Percentiles rank a stretch among this genome's conserved stretches.
phyloP scores from a whole-genome alignment of 768 basidiomycete genomes.

The Cubamyces lactineus region DNA sequence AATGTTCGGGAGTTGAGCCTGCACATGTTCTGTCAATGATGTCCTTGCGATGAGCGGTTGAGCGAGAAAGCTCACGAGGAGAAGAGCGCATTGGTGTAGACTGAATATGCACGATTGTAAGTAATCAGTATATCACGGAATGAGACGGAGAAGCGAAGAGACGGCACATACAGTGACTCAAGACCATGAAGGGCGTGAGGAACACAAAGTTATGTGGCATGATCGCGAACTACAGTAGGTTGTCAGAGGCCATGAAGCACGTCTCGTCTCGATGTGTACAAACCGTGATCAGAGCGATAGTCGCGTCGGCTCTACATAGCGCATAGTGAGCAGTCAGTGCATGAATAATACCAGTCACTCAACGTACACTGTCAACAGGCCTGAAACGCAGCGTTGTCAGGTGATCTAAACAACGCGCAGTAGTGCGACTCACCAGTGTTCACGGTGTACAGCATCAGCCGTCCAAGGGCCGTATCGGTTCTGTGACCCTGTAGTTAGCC shows the following conservation, averaged over 20 bases:
- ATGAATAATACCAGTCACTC: not conserved
- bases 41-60: not conserved
- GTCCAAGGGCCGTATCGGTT: slow-evolving; percentile 52
- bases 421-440: slow-evolving; percentile 51
- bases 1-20: slow-evolving; percentile 43
- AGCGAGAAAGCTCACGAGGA: slow-evolving; percentile 39
- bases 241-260: not conserved
- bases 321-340: not conserved
- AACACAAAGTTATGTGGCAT: slow-evolving; percentile 63
- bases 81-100: slow-evolving; percentile 61
- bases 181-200: slow-evolving; percentile 54
- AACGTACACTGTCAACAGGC: slow-evolving; percentile 44
- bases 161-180: slow-evolving; percentile 51
- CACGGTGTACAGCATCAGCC: slow-evolving; percentile 54
- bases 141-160: not conserved
- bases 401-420: not conserved
- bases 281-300: slow-evolving; percentile 47
- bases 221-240: slow-evolving; percentile 38
- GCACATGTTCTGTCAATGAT: not conserved
- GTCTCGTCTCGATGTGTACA: not conserved
- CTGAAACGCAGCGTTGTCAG: slow-evolving; percentile 34
- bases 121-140: not conserved
- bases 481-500: slow-evolving; percentile 32
- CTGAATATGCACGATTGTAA: slow-evolving; percentile 33
- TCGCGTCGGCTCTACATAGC: slow-evolving; percentile 46